Conservation (phyloP, 2,329 filamentous ascomycete genomes). For the Aspergillus neoniger region DNA sequence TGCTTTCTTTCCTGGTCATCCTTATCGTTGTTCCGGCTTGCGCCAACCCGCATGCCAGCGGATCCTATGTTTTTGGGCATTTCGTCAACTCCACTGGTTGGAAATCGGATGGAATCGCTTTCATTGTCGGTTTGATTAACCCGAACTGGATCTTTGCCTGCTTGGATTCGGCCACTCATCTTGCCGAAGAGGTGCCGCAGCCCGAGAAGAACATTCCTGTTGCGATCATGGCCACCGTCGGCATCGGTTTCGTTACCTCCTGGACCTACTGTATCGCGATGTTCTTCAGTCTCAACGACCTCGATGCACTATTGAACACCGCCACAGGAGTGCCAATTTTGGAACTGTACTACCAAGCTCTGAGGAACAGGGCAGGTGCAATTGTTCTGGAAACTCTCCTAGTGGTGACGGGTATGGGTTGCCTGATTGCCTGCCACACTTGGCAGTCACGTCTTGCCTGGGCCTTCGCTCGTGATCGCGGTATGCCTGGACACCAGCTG, state of each 20-base stretch:
- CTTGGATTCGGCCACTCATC: conserved; percentile 53
- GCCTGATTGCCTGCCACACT: conserved; percentile 51
- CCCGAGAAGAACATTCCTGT: conserved; percentile 54
- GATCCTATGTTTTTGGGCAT: conserved; percentile 54
- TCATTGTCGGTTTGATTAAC: conserved; percentile 57
- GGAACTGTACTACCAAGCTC: conserved; percentile 50
- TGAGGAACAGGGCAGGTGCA: conserved; percentile 47
- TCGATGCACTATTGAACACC: conserved; percentile 43
- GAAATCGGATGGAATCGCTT: conserved; percentile 51
- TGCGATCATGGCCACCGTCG: conserved; percentile 53
- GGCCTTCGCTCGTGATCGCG: conserved; percentile 55
- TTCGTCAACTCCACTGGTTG: conserved; percentile 58
- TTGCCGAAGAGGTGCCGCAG: conserved; percentile 54
- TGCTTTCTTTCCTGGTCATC: conserved; percentile 52
- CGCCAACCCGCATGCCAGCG: conserved; percentile 49
- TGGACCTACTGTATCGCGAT: conserved; percentile 52
- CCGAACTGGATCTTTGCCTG: conserved; percentile 56
- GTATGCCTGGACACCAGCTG: conserved; percentile 47
- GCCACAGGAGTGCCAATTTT: conserved; percentile 51
- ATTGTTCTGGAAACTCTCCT: conserved; percentile 51
- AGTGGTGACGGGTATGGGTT: conserved; percentile 51
- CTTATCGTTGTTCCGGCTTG: conserved; percentile 51
- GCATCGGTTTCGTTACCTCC: conserved; percentile 47
- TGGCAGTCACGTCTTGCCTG: conserved; percentile 55
- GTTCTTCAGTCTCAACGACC: conserved; percentile 53